These are phyloP conservation scores for Daldinia decipiens DNA, from an alignment of 495 filamentous ascomycete species.

Conservation along the genomic window DNA sequence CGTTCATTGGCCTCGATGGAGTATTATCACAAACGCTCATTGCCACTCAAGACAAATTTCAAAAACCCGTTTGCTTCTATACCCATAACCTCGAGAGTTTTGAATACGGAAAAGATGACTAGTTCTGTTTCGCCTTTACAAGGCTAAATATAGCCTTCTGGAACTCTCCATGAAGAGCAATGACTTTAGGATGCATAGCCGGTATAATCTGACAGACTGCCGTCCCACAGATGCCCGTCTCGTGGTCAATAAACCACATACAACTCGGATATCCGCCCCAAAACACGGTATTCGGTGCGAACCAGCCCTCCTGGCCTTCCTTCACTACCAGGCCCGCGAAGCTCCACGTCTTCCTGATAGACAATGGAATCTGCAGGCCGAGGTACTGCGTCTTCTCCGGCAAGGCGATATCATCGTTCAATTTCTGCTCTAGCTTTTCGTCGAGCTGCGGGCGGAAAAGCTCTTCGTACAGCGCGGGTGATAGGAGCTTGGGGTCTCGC, in stretches of 20 bases:
- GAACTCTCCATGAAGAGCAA: constrained; percentile 32
- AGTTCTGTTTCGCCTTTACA: constrained; percentile 7
- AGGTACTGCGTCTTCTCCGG: constrained; percentile 17
- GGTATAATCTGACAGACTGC: constrained; percentile 35
- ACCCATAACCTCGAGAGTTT: neutral
- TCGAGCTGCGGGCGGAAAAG: constrained; percentile 65
- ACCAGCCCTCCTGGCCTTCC: constrained; percentile 37
- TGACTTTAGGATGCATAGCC: constrained; percentile 26
- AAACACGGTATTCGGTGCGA: constrained; percentile 17
- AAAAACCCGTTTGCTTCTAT: neutral
- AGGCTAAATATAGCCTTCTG: constrained; percentile 22
- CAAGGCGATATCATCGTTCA: constrained; percentile 32
- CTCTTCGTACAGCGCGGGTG: constrained; percentile 53
- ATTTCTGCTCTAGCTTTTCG: constrained; percentile 31
- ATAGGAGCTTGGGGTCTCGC: constrained; percentile 59
- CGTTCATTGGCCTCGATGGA: neutral
- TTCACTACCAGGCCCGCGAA: constrained; percentile 44
- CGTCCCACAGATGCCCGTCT: constrained; percentile 31
- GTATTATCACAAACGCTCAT: too few relatives aligned
- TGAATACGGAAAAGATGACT: neutral
- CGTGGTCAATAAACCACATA: constrained; percentile 38
- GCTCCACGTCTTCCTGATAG: constrained; percentile 32
- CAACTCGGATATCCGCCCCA: constrained; percentile 32
- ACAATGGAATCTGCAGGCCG: constrained; percentile 22
- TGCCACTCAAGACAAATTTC: neutral